Base-by-base conservation (phyloP, 2,329 filamentous ascomycete genomes). In the Ophiostoma sp. region DNA sequence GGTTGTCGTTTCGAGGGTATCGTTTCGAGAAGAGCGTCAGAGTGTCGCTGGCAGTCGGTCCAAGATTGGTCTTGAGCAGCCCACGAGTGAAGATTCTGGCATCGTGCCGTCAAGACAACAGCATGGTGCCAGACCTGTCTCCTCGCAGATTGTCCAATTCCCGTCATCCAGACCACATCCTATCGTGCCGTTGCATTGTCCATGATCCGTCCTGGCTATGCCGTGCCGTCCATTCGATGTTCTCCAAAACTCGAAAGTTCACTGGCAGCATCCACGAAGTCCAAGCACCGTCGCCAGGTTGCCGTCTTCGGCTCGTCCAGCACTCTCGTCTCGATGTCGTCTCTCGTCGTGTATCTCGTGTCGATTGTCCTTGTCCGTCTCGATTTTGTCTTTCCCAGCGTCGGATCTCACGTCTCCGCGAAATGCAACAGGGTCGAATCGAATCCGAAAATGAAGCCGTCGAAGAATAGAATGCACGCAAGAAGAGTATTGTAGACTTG, bases 401-500 rank as follows among this genome's bases (percentile, higher is more conserved):
- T 66, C 8, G 59, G 15, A 17, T 48, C 61, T 68, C 63, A 28
- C 42, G 50, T 31, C 50, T 31, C n/a, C 33, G 17, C 48, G 3
- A 15, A 28, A 42, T 33, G 45, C 66, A 69, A 52, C n/a, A 69
- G 7, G 1, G 48, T 69, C 45, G 66, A 36, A 42, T 57, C 33
- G 68, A 57, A 45, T 63, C 39, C 19, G 25, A 48, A 9, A 52
- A 48, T 48, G 42, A 48, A 50, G 36, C 22, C 39, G 25, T 31
- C 75, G 31, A 73, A 75, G 76, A 74, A 77, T 74, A 74, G 42
- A 74, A 55, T 73, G 75, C 75, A 80, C 75, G 74, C 45, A 28
- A 78, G 81, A 88, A 55, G 42, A 31, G 25, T 28, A 3, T n/a
- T 48, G n/a, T 15, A 25, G 15, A 19, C 11, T n/a, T 48, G 36